Evolutionary conservation across 495 filamentous ascomycete species (phyloP).

Genomic region (Letharia lupina): DNA sequence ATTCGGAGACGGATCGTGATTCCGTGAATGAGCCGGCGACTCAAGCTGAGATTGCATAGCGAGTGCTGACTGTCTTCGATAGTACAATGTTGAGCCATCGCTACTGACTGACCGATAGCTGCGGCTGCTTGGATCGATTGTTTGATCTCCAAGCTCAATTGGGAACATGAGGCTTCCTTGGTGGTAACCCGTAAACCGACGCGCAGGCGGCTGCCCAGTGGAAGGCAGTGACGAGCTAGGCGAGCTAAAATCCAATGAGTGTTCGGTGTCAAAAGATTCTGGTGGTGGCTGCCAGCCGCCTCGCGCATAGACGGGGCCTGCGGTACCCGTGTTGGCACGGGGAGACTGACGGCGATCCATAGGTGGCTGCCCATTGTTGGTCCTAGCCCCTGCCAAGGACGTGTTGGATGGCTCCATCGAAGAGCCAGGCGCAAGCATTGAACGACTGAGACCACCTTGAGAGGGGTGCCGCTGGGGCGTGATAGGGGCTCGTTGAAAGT

Average conservation of each 20-base stretch:
- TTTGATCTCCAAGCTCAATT: background rate
- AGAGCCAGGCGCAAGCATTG: background rate
- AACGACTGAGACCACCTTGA: background rate
- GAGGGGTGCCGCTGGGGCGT: constrained; percentile 7
- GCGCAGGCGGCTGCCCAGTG: background rate
- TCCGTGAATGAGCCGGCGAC: background rate
- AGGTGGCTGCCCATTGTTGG: background rate
- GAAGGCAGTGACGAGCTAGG: background rate
- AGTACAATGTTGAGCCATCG: background rate
- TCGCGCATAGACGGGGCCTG: background rate
- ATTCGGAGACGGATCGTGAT: background rate
- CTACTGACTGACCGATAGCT: background rate
- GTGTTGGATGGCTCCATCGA: background rate
- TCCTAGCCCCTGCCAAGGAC: background rate
- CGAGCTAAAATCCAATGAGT: background rate
- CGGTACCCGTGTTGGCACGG: background rate
- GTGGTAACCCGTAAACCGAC: background rate
- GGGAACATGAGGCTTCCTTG: constrained; percentile 1
- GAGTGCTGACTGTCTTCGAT: background rate
- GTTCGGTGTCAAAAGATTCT: background rate
- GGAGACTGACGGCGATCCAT: background rate
- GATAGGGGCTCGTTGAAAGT: constrained; percentile 3
- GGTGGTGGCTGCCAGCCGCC: constrained; percentile 4
- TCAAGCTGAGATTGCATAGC: background rate
- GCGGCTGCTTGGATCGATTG: constrained; percentile 4